Conservation (phyloP, 208 protist genomes). For the Crithidia sp. region DNA sequence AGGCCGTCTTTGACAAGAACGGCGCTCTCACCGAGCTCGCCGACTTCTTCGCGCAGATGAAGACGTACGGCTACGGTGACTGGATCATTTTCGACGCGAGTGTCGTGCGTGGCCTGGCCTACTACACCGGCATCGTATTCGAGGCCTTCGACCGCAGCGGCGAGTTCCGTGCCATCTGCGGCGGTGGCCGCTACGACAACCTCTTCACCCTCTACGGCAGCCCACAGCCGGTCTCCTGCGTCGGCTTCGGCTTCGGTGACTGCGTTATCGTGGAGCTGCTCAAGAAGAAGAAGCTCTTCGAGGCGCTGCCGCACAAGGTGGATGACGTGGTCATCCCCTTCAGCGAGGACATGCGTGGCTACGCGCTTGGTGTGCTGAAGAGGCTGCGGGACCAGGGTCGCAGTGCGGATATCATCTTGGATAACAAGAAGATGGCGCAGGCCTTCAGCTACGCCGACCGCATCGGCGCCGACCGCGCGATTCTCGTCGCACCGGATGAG, state of each 20-base stretch:
- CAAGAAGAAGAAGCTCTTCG: conserved; percentile 89
- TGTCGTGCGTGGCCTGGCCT: conserved; percentile 95
- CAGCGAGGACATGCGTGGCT: conserved; percentile 89
- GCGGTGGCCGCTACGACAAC: conserved; percentile 96
- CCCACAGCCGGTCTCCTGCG: conserved; percentile 89
- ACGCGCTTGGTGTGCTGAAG: conserved; percentile 78
- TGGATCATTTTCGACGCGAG: conserved; percentile 94
- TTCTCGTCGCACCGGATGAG: conserved; percentile 94
- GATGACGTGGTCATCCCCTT: conserved; percentile 94
- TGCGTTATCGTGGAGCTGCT: conserved; percentile 96
- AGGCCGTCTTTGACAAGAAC: conserved; percentile 57
- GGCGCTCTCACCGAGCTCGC: conserved; percentile 85
- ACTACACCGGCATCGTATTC: conserved; percentile 98
- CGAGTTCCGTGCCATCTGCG: conserved; percentile 95
- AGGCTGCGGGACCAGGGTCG: conserved; percentile 79
- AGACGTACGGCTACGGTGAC: conserved; percentile 94
- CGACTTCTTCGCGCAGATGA: conserved; percentile 84
- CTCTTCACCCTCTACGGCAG: conserved; percentile 94
- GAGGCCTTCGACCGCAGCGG: conserved; percentile 94
- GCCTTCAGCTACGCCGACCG: conserved; percentile 96
- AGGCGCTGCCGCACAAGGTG: conserved; percentile 56
- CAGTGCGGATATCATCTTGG: conserved; percentile 91
- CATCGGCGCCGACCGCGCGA: conserved; percentile 84
- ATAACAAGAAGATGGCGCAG: conserved; percentile 91
- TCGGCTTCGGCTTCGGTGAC: conserved; percentile 96